Evolutionary conservation across 805 yeast genomes (phyloP), one percentile per base, ranked within the genome.

Genomic region (Clavispora santaluciae): DNA sequence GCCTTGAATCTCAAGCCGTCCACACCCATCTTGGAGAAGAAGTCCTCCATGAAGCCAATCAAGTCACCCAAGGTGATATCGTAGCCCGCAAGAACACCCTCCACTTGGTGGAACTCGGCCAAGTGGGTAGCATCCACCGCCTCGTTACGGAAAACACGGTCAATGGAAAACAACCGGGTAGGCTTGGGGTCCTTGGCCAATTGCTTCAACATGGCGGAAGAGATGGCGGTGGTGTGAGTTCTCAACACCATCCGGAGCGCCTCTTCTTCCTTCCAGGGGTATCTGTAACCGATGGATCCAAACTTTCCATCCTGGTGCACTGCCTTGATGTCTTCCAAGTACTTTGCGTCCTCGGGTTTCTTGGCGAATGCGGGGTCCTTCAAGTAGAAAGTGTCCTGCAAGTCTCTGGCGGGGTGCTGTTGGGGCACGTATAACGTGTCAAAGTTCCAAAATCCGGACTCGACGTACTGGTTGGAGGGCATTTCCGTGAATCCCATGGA

Each of bases 41-140:
- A 93, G 60, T 84, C 87, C 67, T 93, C 91, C 99, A 93, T 90
- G 79, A 93, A 93, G 25, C 96, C 96, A 64, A 93, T 93, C 67
- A 93, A 76, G 61, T 91, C 96, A 49, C 99, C 99, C 55, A 93
- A 73, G 6, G 99, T 90, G 54, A 93, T 72, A 64, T 89, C 83
- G 68, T 88, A 91, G 63, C 95, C 99, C 23, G 98, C 99, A 59
- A 93, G 75, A 40, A 93, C 99, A 73, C 99, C 99, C 72, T 93
- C 99, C 48, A 93, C 95, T 72, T 93, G 99, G 69, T 93, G 98
- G 76, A 93, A 93, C 72, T 93, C 99, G 29, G 99, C 99, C 68
- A 93, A 79, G 66, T 93, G 99, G 13, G 99, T 93, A 39, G 98
- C 98, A 64, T 93, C 99, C 39, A 93, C 99, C 22, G 99, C 98